Percentiles rank a stretch among this genome's conserved stretches.
These are phyloP conservation scores for Linnemannia exigua DNA, from an alignment of 192 early-diverging fungal species.

Conservation along the genomic window DNA sequence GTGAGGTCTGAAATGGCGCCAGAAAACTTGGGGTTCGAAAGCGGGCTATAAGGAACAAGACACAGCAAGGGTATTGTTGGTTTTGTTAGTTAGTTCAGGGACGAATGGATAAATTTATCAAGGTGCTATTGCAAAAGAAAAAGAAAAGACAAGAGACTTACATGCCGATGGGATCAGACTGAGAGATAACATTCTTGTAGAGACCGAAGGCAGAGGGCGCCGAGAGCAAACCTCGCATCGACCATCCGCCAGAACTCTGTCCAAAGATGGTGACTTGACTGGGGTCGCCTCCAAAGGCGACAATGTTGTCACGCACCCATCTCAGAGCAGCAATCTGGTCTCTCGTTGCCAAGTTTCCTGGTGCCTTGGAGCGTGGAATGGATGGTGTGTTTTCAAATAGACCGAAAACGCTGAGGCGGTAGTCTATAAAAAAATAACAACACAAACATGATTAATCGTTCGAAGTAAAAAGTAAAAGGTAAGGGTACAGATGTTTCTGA, in stretches of 20 bases:
- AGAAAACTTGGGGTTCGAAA: conserved; percentile 20
- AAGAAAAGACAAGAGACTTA: neutral
- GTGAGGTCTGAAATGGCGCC: neutral
- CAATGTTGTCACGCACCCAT: conserved; percentile 76
- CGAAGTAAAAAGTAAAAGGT: neutral
- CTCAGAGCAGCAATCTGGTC: conserved; percentile 59
- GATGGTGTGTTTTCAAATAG: conserved; percentile 16
- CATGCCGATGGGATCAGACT: conserved; percentile 28
- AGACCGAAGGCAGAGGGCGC: conserved; percentile 27
- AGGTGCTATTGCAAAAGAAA: neutral
- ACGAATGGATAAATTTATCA: neutral
- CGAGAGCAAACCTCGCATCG: conserved; percentile 25
- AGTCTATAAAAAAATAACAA: conserved; percentile 9
- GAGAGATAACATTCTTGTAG: conserved; percentile 26
- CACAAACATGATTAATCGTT: neutral
- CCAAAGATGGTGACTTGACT: conserved; percentile 69
- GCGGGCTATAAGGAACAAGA: conserved; percentile 2
- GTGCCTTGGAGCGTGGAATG: conserved; percentile 10
- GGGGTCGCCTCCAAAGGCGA: conserved; percentile 74
- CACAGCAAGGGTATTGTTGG: no score
- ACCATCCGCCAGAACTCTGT: conserved; percentile 37
- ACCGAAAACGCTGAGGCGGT: conserved; percentile 34
- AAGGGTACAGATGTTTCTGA: neutral
- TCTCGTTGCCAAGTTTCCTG: conserved; percentile 24
- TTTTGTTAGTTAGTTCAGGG: neutral